Percentiles rank a stretch among this genome's conserved stretches.
Conservation (phyloP, 2,329 filamentous ascomycete species). For the Diaporthe longicolla region DNA sequence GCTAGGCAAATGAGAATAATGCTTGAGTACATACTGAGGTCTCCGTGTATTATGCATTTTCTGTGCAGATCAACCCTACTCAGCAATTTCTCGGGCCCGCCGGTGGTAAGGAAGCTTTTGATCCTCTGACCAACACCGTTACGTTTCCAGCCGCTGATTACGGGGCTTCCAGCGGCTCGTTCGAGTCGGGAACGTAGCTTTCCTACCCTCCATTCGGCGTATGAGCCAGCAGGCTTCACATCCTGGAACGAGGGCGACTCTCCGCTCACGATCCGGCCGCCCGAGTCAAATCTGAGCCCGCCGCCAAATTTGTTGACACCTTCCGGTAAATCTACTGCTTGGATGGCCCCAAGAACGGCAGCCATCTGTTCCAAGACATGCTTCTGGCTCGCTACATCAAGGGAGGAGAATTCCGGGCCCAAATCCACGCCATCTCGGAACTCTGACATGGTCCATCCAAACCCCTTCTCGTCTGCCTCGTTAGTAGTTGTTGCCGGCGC, state of each 20-base stretch:
- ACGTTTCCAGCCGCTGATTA: slow-evolving; percentile 45
- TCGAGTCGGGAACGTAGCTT: slow-evolving; percentile 41
- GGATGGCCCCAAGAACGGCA: slow-evolving; percentile 44
- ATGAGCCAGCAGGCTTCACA: slow-evolving; percentile 43
- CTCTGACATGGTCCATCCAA: slow-evolving; percentile 48
- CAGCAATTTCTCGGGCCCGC: slow-evolving; percentile 39
- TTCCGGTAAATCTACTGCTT: slow-evolving; percentile 43
- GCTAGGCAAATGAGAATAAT: neutral
- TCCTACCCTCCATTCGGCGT: slow-evolving; percentile 42
- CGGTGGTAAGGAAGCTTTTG: slow-evolving; percentile 42
- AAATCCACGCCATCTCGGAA: slow-evolving; percentile 46
- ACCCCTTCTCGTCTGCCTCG: slow-evolving; percentile 25
- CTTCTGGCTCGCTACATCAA: neutral
- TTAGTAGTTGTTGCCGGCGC: neutral
- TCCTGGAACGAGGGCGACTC: slow-evolving; percentile 40
- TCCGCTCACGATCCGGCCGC: slow-evolving; percentile 42
- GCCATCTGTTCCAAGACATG: slow-evolving; percentile 47
- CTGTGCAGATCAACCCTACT: slow-evolving; percentile 41
- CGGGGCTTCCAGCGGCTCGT: slow-evolving; percentile 38
- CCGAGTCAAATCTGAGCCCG: slow-evolving; percentile 43
- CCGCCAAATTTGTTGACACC: slow-evolving; percentile 43
- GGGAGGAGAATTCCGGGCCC: slow-evolving; percentile 42
- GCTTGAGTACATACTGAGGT: slow-evolving; percentile 46
- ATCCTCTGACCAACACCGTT: slow-evolving; percentile 42
- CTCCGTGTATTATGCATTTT: slow-evolving; percentile 47